Conservation (phyloP, 1,139 yeast species). For the Wickerhamomyces sp. region DNA sequence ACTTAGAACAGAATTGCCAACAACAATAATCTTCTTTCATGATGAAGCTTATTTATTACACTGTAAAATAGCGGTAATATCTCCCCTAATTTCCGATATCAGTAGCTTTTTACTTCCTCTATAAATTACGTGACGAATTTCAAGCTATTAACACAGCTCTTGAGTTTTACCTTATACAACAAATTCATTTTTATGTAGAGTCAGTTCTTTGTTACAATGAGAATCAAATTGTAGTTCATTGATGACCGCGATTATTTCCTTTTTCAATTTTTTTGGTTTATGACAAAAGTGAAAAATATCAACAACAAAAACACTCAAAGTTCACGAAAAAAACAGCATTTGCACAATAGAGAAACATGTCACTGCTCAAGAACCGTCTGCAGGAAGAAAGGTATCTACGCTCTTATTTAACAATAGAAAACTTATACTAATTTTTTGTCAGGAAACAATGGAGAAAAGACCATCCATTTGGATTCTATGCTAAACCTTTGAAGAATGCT, state of each 20-base stretch:
- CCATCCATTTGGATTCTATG: conserved; percentile 96
- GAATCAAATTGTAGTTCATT: too few relatives aligned
- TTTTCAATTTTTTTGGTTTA: not conserved
- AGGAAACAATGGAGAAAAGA: conserved; percentile 97
- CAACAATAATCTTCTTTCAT: conserved; percentile 9
- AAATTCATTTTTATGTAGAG: too few relatives aligned
- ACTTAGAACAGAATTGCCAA: conserved; percentile 36
- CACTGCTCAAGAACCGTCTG: conserved; percentile 24
- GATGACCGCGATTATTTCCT: conserved; percentile 3
- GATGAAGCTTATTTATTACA: too few relatives aligned
- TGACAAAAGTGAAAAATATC: not conserved
- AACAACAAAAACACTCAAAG: conserved; percentile 1
- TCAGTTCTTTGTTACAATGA: not conserved
- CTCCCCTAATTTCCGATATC: too few relatives aligned
- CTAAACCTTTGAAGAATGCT: conserved; percentile 71
- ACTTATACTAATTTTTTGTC: not conserved
- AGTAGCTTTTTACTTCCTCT: too few relatives aligned
- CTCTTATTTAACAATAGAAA: too few relatives aligned
- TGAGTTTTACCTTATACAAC: too few relatives aligned
- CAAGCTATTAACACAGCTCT: too few relatives aligned
- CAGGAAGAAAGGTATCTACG: conserved; percentile 27
- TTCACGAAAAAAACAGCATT: too few relatives aligned
- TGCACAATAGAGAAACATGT: too few relatives aligned
- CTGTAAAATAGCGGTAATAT: not conserved
- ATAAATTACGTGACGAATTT: too few relatives aligned